Percentiles rank a stretch among this genome's conserved stretches.
These are phyloP conservation scores for Cladorrhinum sp. DNA, from an alignment of 2,329 filamentous ascomycete genomes.

Conservation along the genomic window DNA sequence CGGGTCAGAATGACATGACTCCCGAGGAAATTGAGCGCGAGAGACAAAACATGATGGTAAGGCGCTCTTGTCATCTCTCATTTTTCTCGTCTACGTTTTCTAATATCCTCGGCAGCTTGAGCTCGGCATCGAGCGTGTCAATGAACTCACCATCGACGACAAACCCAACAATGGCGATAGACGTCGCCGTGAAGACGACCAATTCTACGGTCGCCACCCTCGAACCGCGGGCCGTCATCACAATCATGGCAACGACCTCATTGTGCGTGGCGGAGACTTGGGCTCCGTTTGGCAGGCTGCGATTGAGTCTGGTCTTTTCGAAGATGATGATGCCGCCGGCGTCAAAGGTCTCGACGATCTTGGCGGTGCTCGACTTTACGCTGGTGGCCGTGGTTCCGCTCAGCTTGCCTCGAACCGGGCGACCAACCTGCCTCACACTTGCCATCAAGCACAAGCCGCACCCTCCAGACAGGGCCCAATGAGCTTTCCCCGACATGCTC, in stretches of 20 bases:
- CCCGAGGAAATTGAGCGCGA: neutral
- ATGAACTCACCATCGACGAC: constrained; percentile 21
- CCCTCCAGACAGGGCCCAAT: neutral
- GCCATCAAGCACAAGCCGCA: too few species aligned
- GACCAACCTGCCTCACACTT: neutral
- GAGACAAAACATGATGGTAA: constrained; percentile 15
- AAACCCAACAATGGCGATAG: neutral
- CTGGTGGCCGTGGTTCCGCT: constrained; percentile 3
- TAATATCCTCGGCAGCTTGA: constrained; percentile 29
- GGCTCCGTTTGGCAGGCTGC: constrained; percentile 16
- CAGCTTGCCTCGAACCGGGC: neutral
- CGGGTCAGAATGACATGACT: neutral
- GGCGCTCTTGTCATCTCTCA: neutral
- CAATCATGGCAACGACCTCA: neutral
- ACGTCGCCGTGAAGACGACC: neutral
- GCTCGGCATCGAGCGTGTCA: constrained; percentile 29
- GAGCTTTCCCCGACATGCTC: neutral
- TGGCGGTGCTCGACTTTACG: constrained; percentile 28
- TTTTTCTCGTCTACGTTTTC: neutral
- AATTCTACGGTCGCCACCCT: neutral
- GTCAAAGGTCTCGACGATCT: constrained; percentile 30
- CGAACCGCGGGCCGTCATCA: neutral
- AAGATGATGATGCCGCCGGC: constrained; percentile 32
- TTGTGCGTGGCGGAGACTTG: neutral
- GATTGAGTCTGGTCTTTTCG: constrained; percentile 24